A percentile compares a stretch with the other conserved stretches of the same genome.
Conservation (phyloP, 495 filamentous ascomycete species). For the Neurospora sp. region DNA sequence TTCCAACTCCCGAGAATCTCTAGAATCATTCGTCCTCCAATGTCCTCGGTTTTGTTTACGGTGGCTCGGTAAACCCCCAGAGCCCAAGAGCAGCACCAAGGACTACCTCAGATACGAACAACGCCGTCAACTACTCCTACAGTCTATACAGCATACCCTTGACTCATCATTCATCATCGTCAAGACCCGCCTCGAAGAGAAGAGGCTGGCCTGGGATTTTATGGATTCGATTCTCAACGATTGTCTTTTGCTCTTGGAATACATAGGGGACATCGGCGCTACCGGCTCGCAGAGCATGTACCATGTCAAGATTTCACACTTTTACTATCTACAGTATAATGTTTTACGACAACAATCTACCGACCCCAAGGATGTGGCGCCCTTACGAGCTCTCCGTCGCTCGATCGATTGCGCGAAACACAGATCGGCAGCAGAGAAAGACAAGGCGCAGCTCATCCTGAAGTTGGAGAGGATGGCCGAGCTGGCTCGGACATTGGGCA, state of each 20-base stretch:
- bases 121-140: conserved; percentile 38
- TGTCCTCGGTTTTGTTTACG: conserved; percentile 42
- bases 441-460: conserved; percentile 30
- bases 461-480: conserved; percentile 45
- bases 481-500: conserved; percentile 24
- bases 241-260: conserved; percentile 39
- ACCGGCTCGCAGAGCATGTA: conserved; percentile 26
- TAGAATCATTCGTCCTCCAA: conserved; percentile 39
- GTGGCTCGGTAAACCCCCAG: conserved; percentile 45
- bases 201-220: conserved; percentile 34
- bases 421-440: conserved; percentile 32
- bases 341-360: conserved; percentile 24
- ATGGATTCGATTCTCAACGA: conserved; percentile 47
- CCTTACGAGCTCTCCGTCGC: conserved; percentile 38
- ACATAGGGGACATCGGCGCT: conserved; percentile 27
- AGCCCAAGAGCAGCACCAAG: conserved; percentile 32
- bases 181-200: conserved; percentile 33
- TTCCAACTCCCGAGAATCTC: conserved; percentile 12
- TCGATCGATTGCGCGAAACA: conserved; percentile 39
- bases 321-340: conserved; percentile 58
- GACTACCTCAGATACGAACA: conserved; percentile 44
- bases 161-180: conserved; percentile 47
- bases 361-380: conserved; percentile 28
- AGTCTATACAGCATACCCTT: conserved; percentile 35
- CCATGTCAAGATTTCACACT: conserved; percentile 60